A percentile compares a stretch with the other conserved stretches of the same genome.
Evolutionary conservation across 148 eudicot species (phyloP).

Genomic region (Camellia japonica): DNA sequence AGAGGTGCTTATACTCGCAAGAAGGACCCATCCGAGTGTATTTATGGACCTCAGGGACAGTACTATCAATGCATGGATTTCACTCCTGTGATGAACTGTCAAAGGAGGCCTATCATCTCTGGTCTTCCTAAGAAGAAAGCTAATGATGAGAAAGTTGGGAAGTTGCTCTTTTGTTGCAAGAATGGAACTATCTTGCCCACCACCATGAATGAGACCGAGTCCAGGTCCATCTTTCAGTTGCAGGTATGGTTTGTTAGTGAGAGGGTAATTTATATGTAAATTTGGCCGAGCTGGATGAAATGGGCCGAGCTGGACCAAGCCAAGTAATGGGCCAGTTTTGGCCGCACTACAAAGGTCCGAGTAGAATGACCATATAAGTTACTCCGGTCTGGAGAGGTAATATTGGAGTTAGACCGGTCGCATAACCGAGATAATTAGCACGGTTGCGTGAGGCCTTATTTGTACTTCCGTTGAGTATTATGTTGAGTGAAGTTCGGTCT

Average conservation of each 20-base stretch:
- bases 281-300: too few species aligned
- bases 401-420: too few species aligned
- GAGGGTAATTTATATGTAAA: too few species aligned
- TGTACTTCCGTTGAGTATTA: too few species aligned
- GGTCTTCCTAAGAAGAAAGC: slow-evolving; percentile 62
- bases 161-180: slow-evolving; percentile 70
- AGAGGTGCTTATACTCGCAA: slow-evolving; percentile 66
- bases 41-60: slow-evolving; percentile 70
- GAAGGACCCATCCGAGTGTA: slow-evolving; percentile 59
- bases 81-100: slow-evolving; percentile 53
- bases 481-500: too few species aligned
- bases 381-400: too few species aligned
- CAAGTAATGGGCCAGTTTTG: too few species aligned
- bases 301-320: too few species aligned
- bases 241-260: slow-evolving; percentile 7
- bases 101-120: slow-evolving; percentile 55
- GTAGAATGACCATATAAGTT: too few species aligned
- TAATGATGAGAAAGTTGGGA: slow-evolving; percentile 75
- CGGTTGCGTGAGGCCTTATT: too few species aligned
- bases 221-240: slow-evolving; percentile 71
- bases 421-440: too few species aligned
- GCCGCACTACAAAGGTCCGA: too few species aligned
- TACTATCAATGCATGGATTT: slow-evolving; percentile 72
- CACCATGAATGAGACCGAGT: slow-evolving; percentile 62
- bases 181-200: slow-evolving; percentile 71